phyloP scores from a whole-genome alignment of 2,329 filamentous ascomycete species.

The Metarhizium rileyi region DNA sequence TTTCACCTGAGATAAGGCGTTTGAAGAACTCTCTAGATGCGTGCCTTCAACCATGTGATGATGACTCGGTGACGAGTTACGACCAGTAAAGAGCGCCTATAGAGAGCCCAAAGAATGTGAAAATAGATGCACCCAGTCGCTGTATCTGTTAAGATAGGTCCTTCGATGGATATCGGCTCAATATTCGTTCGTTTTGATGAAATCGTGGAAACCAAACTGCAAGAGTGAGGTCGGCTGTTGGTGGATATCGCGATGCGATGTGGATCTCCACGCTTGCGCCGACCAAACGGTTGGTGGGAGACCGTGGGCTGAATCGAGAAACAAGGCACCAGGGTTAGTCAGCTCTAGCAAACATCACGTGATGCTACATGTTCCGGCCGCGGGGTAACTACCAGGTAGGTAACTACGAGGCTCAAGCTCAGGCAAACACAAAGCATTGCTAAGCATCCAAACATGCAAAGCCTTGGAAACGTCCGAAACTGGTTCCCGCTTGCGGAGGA shows the following conservation, averaged over 20 bases:
- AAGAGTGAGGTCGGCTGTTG: conserved; percentile 9
- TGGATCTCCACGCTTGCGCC: conserved; percentile 3
- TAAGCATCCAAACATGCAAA: too few species aligned
- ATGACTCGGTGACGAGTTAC: background rate
- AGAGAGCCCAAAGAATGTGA: conserved; percentile 5
- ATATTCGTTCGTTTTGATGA: conserved; percentile 8
- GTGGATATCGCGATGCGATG: conserved; percentile 7
- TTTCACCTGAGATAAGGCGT: background rate
- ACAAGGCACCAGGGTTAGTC: background rate
- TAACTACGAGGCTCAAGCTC: background rate
- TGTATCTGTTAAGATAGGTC: conserved; percentile 13
- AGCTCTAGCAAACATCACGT: conserved; percentile 1
- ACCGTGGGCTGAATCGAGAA: background rate
- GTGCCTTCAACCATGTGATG: background rate
- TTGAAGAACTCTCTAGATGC: background rate
- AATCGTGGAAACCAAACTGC: conserved; percentile 10
- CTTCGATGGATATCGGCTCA: conserved; percentile 19
- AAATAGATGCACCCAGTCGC: too few species aligned
- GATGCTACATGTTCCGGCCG: background rate
- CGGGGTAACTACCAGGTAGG: background rate
- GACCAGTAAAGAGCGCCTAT: conserved; percentile 1
- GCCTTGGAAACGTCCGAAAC: too few species aligned
- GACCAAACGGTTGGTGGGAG: background rate
- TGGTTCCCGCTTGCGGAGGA: too few species aligned
- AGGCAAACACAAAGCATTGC: too few species aligned